Evolutionary conservation across 2,329 filamentous ascomycete genomes (phyloP).

Genomic region (Ophiostoma sp.): DNA sequence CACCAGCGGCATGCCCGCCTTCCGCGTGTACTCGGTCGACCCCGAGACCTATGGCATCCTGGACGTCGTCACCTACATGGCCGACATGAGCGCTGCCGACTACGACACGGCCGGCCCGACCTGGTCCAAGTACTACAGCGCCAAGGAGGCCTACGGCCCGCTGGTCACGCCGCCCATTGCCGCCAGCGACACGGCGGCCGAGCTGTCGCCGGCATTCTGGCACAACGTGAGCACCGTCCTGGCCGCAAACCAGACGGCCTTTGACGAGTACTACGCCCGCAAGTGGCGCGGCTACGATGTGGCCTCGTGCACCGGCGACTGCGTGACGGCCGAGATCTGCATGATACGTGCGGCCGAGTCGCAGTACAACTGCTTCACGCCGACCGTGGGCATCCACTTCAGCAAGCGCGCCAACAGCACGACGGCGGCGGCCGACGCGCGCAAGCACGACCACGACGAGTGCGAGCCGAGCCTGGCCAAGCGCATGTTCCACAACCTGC

Average conservation of each 20-base stretch:
- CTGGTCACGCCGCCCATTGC: background rate
- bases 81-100: background rate
- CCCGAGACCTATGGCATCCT: constrained; percentile 1
- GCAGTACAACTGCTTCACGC: constrained; percentile 2
- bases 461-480: constrained; percentile 10
- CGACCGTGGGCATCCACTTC: constrained; percentile 6
- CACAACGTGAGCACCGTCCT: background rate
- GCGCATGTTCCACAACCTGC: constrained; percentile 7
- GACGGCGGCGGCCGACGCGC: background rate
- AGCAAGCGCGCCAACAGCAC: constrained; percentile 6
- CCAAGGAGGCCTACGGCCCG: background rate
- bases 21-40: background rate
- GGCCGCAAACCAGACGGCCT: background rate
- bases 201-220: background rate
- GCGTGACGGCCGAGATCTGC: background rate
- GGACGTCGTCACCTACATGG: background rate
- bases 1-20: background rate
- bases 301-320: background rate
- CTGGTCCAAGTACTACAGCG: background rate
- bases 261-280: constrained; percentile 5
- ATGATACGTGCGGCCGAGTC: background rate
- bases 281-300: constrained; percentile 1
- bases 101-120: background rate
- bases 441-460: constrained; percentile 8
- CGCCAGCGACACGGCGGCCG: background rate